Percentiles rank a stretch among this genome's conserved stretches.
Conservation (phyloP, 176 grass and related monocot species). For the Carex kokanica region DNA sequence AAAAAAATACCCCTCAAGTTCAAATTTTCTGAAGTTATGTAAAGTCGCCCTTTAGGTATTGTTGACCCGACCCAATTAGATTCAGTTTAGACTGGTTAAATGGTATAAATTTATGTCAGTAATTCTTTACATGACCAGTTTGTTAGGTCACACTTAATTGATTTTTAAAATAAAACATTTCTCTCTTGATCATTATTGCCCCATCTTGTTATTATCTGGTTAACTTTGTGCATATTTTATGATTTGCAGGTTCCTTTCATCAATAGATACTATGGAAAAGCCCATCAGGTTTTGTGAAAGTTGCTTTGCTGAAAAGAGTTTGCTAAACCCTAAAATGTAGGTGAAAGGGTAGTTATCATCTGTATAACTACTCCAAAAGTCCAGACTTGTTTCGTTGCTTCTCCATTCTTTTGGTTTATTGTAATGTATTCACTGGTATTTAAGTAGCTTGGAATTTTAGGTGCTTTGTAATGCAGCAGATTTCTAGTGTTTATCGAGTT, state of each 20-base stretch:
- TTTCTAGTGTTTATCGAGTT: no score
- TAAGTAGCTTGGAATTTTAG: no score
- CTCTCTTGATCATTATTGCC: neutral
- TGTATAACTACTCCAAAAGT: no score
- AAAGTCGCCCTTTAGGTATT: no score
- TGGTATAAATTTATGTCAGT: neutral
- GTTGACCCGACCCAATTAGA: neutral
- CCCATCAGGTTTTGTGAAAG: slow-evolving; percentile 54
- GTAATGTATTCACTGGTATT: no score
- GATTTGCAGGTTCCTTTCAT: slow-evolving; percentile 50
- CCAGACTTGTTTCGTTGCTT: no score
- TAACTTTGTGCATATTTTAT: neutral
- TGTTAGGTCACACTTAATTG: neutral
- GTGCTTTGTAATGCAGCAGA: no score
- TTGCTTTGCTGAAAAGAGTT: neutral
- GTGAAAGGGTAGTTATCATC: no score
- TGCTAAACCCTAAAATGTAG: neutral
- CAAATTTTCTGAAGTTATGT: neutral
- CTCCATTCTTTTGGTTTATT: no score
- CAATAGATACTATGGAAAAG: slow-evolving; percentile 70
- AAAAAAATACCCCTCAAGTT: neutral
- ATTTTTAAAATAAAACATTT: neutral
- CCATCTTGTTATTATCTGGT: neutral
- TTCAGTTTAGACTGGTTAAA: neutral
- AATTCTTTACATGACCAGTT: neutral